Percentiles rank a stretch among this genome's conserved stretches.
Conservation (phyloP, 2,329 filamentous ascomycete species). For the Aspergillus cejpii region DNA sequence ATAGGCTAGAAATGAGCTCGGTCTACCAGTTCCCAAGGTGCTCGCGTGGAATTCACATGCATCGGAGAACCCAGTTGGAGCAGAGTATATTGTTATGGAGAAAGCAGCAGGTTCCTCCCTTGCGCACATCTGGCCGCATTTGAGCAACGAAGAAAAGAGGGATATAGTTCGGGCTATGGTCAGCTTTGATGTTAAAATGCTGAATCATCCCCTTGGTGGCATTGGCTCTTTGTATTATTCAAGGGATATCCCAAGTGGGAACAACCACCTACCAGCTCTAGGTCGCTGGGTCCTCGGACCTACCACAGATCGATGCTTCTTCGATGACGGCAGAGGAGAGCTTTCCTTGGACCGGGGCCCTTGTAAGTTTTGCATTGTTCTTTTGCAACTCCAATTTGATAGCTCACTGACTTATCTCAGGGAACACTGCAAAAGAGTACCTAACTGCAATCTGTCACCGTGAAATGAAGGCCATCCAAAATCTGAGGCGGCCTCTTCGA, state of each 20-base stretch:
- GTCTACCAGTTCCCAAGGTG: neutral
- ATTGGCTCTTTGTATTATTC: neutral
- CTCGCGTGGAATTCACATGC: neutral
- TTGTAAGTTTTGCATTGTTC: neutral
- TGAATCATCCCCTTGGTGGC: neutral
- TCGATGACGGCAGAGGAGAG: neutral
- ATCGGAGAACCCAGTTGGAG: neutral
- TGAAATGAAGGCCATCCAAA: neutral
- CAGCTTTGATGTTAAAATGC: neutral
- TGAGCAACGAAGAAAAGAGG: neutral
- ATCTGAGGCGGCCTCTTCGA: neutral
- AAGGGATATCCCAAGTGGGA: neutral
- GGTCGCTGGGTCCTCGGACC: neutral
- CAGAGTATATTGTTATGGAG: slow-evolving; percentile 1
- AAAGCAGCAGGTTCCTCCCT: neutral
- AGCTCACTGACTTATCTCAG: neutral
- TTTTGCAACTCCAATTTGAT: neutral
- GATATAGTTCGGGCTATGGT: neutral
- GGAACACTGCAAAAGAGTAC: neutral
- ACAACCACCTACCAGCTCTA: neutral
- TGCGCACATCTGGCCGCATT: neutral
- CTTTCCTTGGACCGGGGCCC: neutral
- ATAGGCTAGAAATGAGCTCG: neutral
- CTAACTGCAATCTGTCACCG: neutral
- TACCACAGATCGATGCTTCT: neutral